Evolutionary conservation across 352 stramenopile species (phyloP).

Genomic region (Globisporangium cystogenes): DNA sequence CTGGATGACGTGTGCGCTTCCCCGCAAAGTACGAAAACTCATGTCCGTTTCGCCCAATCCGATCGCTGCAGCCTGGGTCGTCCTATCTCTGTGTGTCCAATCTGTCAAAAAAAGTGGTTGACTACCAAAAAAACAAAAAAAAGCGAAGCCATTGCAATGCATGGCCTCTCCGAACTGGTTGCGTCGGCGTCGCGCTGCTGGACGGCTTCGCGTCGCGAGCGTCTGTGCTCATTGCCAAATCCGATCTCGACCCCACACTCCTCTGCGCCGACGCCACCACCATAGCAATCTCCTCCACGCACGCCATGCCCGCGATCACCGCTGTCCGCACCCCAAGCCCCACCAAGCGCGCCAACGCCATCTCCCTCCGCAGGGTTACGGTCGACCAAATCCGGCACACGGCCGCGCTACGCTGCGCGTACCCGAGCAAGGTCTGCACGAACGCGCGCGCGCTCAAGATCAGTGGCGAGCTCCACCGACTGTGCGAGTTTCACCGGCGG

Average conservation of each 20-base stretch:
- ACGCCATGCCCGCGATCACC: too few species aligned
- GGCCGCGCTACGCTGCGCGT: constrained; percentile 19
- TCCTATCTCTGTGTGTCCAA: background rate
- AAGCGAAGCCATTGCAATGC: too few species aligned
- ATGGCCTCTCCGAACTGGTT: too few species aligned
- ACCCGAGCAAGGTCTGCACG: constrained; percentile 38
- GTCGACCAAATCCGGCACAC: too few species aligned
- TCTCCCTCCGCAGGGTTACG: background rate
- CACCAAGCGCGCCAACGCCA: background rate
- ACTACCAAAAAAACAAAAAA: background rate
- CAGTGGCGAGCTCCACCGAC: constrained; percentile 56
- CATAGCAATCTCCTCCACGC: too few species aligned
- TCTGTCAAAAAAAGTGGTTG: too few species aligned
- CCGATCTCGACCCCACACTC: background rate
- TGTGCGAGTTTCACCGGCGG: constrained; percentile 62
- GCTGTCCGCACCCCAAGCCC: background rate
- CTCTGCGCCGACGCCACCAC: too few species aligned
- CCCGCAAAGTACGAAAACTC: background rate
- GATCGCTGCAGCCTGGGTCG: background rate
- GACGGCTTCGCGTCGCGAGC: too few species aligned
- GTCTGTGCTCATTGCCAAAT: background rate
- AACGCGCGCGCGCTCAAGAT: constrained; percentile 36
- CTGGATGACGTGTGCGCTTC: too few species aligned
- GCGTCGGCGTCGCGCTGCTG: too few species aligned
- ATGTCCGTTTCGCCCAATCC: background rate